Conservation (phyloP, 1,139 yeast species). For the Pneumocystis murina region DNA sequence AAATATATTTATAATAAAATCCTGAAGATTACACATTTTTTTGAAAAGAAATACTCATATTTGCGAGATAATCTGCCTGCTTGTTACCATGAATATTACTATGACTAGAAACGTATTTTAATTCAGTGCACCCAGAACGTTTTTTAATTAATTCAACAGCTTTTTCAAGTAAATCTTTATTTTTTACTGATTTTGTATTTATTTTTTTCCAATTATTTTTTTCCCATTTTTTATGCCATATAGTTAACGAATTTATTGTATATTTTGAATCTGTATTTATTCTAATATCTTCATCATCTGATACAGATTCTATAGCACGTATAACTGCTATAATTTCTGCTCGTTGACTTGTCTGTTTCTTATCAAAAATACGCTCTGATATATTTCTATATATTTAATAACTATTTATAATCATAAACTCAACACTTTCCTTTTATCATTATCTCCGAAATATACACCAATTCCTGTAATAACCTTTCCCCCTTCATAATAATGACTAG, state of each 20-base stretch:
- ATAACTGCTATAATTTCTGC: conserved; percentile 62
- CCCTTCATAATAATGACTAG: conserved; percentile 42
- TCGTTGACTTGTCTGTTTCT: conserved; percentile 57
- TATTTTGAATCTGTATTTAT: conserved; percentile 48
- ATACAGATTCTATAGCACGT: conserved; percentile 36
- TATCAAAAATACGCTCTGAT: conserved; percentile 34
- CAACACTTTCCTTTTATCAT: conserved; percentile 26
- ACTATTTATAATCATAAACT: not conserved
- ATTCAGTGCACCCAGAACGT: conserved; percentile 22
- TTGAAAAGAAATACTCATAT: conserved; percentile 16
- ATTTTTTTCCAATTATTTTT: conserved; percentile 38
- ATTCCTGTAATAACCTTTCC: conserved; percentile 41
- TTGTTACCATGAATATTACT: conserved; percentile 56
- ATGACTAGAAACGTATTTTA: conserved; percentile 62
- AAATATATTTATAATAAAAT: not conserved
- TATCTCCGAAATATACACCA: conserved; percentile 55
- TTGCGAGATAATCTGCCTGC: conserved; percentile 63
- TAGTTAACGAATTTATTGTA: conserved; percentile 31
- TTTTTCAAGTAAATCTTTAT: conserved; percentile 35
- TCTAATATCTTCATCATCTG: conserved; percentile 16
- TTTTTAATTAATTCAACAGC: conserved; percentile 24
- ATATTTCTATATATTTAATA: conserved; percentile 28
- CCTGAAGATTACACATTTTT: not conserved
- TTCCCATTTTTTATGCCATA: conserved; percentile 42
- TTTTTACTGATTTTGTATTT: conserved; percentile 34